Evolutionary conservation across 495 filamentous ascomycete genomes (phyloP).

Genomic region (Penicilliopsis zonata): DNA sequence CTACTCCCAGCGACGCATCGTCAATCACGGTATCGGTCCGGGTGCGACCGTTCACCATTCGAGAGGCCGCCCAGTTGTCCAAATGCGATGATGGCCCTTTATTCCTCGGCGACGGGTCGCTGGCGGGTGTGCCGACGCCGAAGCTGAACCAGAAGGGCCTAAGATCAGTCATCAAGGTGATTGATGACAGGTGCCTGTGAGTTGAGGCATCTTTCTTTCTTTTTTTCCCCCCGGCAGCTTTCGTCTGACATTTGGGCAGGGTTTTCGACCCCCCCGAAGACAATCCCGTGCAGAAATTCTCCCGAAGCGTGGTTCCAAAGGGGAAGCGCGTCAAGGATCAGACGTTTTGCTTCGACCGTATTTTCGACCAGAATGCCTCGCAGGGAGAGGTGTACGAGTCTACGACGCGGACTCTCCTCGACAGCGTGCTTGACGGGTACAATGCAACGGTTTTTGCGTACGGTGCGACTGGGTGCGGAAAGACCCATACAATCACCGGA

Average conservation of each 20-base stretch:
- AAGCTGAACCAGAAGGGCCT: constrained; percentile 82
- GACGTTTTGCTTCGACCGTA: constrained; percentile 89
- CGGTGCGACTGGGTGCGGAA: constrained; percentile 94
- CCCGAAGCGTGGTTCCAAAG: constrained; percentile 65
- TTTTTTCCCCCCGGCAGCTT: too few species aligned
- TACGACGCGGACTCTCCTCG: constrained; percentile 77
- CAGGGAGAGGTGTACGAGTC: constrained; percentile 94
- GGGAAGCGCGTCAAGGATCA: constrained; percentile 96
- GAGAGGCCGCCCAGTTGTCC: constrained; percentile 55
- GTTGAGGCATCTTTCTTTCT: constrained; percentile 20
- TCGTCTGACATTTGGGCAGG: constrained; percentile 27
- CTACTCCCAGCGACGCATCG: constrained; percentile 45
- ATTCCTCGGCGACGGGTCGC: constrained; percentile 89
- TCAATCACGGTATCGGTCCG: constrained; percentile 67
- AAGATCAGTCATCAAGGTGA: constrained; percentile 83
- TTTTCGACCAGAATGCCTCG: constrained; percentile 92
- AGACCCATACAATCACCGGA: constrained; percentile 97
- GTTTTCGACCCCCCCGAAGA: constrained; percentile 98
- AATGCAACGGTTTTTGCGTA: constrained; percentile 99
- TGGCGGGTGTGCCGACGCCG: constrained; percentile 69
- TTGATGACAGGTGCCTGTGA: constrained; percentile 93
- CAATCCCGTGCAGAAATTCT: constrained; percentile 85
- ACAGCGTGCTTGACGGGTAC: constrained; percentile 93
- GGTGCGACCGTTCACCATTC: constrained; percentile 79
- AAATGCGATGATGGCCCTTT: constrained; percentile 76